phyloP scores from a whole-genome alignment of 2,329 filamentous ascomycete species.

The Colletotrichum cuscutae region DNA sequence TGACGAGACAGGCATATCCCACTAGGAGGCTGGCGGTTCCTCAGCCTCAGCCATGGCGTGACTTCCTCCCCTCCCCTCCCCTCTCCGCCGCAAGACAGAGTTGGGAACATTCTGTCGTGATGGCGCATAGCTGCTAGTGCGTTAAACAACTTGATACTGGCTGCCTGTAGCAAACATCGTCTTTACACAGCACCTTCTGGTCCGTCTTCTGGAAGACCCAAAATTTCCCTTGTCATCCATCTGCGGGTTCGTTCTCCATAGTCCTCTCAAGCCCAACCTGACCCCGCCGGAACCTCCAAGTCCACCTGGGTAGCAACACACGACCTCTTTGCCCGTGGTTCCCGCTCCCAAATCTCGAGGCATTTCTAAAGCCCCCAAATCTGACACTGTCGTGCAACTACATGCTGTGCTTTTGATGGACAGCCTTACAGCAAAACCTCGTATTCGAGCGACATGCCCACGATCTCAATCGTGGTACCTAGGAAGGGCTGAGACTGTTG shows the following conservation, averaged over 20 bases:
- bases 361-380: not conserved
- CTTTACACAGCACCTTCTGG: not conserved
- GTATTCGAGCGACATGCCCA: not conserved
- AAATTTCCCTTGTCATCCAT: too few relatives aligned
- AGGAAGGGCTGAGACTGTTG: not conserved
- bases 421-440: not conserved
- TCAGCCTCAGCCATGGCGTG: slow-evolving; percentile 23
- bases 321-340: not conserved
- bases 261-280: not conserved
- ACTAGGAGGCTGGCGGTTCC: slow-evolving; percentile 2
- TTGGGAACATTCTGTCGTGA: not conserved
- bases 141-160: not conserved
- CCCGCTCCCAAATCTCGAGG: not conserved
- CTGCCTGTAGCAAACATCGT: not conserved
- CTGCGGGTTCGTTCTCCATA: too few relatives aligned
- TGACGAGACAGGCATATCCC: slow-evolving; percentile 1
- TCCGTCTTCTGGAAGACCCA: not conserved
- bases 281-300: not conserved
- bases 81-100: not conserved
- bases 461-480: not conserved
- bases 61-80: not conserved
- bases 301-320: not conserved
- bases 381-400: not conserved
- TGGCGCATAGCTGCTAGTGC: not conserved
- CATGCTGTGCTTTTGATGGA: not conserved